Percentiles rank a stretch among this genome's conserved stretches.
These are phyloP conservation scores for Dillenia suffruticosa DNA, from an alignment of 164 flowering plant genomes.

Conservation along the genomic window DNA sequence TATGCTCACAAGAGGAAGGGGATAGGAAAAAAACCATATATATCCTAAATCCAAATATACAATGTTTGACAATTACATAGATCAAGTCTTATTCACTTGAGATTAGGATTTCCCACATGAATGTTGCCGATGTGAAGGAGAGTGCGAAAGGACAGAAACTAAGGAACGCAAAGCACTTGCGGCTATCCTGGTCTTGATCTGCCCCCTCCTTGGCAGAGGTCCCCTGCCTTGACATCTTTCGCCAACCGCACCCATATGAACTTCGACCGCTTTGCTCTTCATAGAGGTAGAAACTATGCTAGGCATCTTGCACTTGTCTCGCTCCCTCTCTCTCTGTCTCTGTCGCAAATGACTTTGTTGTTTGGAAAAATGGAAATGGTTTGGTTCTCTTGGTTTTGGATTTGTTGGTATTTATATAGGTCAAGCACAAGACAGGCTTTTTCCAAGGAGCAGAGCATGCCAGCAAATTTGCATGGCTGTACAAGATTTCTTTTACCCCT, in stretches of 20 bases:
- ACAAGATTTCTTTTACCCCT: slow-evolving; percentile 29
- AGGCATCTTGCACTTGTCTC: not conserved
- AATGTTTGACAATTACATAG: no score
- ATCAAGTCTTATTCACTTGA: not conserved
- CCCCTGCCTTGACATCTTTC: slow-evolving; percentile 11
- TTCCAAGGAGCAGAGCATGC: slow-evolving; percentile 18
- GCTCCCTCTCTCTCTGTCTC: no score
- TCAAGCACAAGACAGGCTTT: slow-evolving; percentile 1
- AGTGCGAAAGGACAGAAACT: slow-evolving; percentile 31
- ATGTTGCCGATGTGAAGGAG: slow-evolving; percentile 23
- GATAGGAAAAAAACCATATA: no score
- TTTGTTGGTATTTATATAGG: slow-evolving; percentile 11
- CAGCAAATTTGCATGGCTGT: slow-evolving; percentile 28
- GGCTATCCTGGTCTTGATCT: slow-evolving; percentile 54
- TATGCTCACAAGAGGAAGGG: no score
- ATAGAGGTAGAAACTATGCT: slow-evolving; percentile 1
- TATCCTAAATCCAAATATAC: no score
- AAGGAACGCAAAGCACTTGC: slow-evolving; percentile 44
- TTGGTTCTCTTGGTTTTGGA: not conserved
- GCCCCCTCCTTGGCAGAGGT: slow-evolving; percentile 51
- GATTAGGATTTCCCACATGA: slow-evolving; percentile 4
- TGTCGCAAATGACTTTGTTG: not conserved
- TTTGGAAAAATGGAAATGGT: slow-evolving; percentile 3
- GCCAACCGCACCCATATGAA: slow-evolving; percentile 15
- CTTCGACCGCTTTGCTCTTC: slow-evolving; percentile 30